phyloP scores from a whole-genome alignment of 805 yeast species.

The Kodamaea fukazawae region DNA sequence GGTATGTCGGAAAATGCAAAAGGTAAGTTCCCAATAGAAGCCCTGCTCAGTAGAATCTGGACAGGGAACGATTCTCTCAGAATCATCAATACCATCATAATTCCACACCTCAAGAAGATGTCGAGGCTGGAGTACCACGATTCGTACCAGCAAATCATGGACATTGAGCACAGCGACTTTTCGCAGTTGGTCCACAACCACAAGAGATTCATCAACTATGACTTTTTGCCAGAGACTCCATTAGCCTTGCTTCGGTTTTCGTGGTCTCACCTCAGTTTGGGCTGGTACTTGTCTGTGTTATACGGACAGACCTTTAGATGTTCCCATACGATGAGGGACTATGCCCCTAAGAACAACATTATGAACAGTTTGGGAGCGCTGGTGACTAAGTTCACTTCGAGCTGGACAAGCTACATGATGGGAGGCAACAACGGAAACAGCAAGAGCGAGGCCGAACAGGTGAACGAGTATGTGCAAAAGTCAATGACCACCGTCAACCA shows the following conservation, averaged over 20 bases:
- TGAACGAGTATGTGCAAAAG: conserved; percentile 23
- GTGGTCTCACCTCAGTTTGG: conserved; percentile 65
- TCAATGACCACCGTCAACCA: conserved; percentile 40
- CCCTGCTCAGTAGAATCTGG: conserved; percentile 53
- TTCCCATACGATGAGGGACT: conserved; percentile 17
- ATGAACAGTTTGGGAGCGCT: conserved; percentile 29
- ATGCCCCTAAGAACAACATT: conserved; percentile 30
- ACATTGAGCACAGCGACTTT: conserved; percentile 40
- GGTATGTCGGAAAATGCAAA: conserved; percentile 62
- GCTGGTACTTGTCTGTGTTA: conserved; percentile 71
- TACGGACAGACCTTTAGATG: conserved; percentile 55
- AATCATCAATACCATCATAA: conserved; percentile 37
- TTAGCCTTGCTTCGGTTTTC: conserved; percentile 48
- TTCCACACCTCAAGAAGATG: conserved; percentile 36
- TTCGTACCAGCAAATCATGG: conserved; percentile 32
- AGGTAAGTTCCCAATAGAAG: conserved; percentile 50
- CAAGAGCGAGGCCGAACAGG: conserved; percentile 13
- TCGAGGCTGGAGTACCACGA: conserved; percentile 17
- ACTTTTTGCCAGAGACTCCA: conserved; percentile 42
- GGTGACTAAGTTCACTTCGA: conserved; percentile 37
- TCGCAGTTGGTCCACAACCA: conserved; percentile 17
- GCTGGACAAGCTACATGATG: conserved; percentile 36
- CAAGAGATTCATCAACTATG: conserved; percentile 33
- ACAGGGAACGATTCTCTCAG: conserved; percentile 52
- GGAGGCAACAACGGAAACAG: conserved; percentile 9